Evolutionary conservation across 2,329 filamentous ascomycete species (phyloP), one percentile per base, ranked within the genome.

Genomic region (Lecanicillium sp.): DNA sequence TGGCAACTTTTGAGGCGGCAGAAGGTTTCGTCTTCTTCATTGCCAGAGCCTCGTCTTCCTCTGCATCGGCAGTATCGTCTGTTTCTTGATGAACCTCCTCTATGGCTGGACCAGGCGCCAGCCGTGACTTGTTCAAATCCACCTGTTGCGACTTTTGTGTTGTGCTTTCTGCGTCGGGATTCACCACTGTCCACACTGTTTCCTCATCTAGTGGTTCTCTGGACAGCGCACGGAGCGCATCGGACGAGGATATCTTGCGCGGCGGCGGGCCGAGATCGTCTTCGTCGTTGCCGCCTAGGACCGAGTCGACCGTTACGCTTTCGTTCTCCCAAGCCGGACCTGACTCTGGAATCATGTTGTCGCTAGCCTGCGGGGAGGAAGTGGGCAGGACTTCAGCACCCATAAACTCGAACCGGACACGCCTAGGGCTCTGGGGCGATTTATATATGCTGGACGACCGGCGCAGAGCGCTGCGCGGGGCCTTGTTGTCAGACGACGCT

Each of bases 341-440:
- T 44, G 60, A 52, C 48, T 58, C 56, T 7, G 58, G 58, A 33
- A 56, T 52, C 44, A 63, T 55, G 57, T 62, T 55, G 51, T 66
- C 60, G 48, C 65, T 55, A 48, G 60, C 53, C 52, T 71, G 69
- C 39, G 79, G 79, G 19, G 78, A 81, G 21, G 73, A 67, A 38
- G 79, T 81, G 17, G 80, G 78, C 49, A 81, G 64, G 29, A 84
- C 77, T 57, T 83, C 78, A 53, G 73, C 67, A 45, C 79, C 79
- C 58, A 73, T 72, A 38, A 83, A 74, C 30, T 81, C 74, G 53
- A 84, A 84, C 40, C 81, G 78, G 49, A 84, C 81, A 51, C 78
- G 72, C 24, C 79, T 73, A n/a, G 77, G 78, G 56, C 78, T 81
- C 36, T 70, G 68, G 5, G 64, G 66, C 45, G 72, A 70, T 42